phyloP scores from a whole-genome alignment of 2,329 filamentous ascomycete species.

The Hypocrella siamensis region DNA sequence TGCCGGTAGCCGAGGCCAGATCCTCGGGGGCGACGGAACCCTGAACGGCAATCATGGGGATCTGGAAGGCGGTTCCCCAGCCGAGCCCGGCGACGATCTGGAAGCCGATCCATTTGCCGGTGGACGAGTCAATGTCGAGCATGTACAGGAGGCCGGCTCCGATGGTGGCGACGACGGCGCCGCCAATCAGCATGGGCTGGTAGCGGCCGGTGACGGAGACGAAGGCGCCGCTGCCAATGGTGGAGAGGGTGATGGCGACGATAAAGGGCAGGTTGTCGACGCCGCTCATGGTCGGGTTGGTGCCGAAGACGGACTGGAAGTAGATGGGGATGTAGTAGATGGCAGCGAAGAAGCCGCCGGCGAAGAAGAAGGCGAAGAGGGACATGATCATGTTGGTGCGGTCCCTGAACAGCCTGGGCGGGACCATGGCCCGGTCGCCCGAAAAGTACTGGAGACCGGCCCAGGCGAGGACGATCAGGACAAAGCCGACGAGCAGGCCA shows the following conservation, averaged over 20 bases:
- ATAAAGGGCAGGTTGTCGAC: conserved; percentile 30
- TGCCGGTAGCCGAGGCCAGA: conserved; percentile 29
- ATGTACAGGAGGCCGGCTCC: conserved; percentile 27
- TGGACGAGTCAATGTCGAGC: conserved; percentile 20
- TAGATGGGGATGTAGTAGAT: conserved; percentile 34
- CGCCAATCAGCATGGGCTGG: conserved; percentile 28
- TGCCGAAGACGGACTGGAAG: conserved; percentile 25
- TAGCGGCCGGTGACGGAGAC: conserved; percentile 25
- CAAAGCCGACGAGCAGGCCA: conserved; percentile 24
- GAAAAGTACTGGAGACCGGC: conserved; percentile 21
- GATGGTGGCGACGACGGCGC: conserved; percentile 24
- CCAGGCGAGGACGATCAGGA: conserved; percentile 19
- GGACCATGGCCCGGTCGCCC: conserved; percentile 29
- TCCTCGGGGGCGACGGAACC: conserved; percentile 23
- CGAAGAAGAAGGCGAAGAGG: conserved; percentile 25
- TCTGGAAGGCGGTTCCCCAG: conserved; percentile 27
- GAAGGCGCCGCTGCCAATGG: conserved; percentile 20
- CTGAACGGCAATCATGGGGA: conserved; percentile 35
- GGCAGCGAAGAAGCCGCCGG: conserved; percentile 25
- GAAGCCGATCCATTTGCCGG: conserved; percentile 34
- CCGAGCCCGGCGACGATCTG: conserved; percentile 34
- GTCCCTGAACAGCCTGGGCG: conserved; percentile 20
- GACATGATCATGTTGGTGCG: conserved; percentile 22
- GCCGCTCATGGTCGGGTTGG: conserved; percentile 21
- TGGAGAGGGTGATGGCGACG: conserved; percentile 25